Base-by-base conservation (phyloP, 2,329 filamentous ascomycete genomes). In the Fusarium acutatum region DNA sequence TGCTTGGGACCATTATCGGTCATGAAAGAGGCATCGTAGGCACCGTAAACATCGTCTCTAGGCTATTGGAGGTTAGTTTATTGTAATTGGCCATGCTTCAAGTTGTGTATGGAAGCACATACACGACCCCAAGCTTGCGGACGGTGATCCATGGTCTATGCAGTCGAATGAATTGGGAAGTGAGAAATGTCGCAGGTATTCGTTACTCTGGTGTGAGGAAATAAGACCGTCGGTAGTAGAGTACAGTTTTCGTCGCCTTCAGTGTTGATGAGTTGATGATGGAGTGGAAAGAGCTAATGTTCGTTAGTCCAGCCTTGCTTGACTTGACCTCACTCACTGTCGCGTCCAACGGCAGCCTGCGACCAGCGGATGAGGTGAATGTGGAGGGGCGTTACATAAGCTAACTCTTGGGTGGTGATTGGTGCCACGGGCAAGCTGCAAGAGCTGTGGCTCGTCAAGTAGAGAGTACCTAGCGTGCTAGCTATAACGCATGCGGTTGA, bases 21-120 rank as follows among this genome's bases (percentile, higher is more conserved):
- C 81, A 98, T 92, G 83, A 96, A 95, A 67, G 95, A 94, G 80
- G 88, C 86, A 85, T 98, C 94, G 85, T 99, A 99, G 79, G 93
- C 88, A 79, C 96, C 96, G 86, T 98, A 99, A 81, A 98, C 88
- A 84, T 99, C 96, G 85, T 99, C 94, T 89, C 96, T 93, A 81
- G 96, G 96, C 96, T 99, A 80, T 71, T 50, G 61, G 47, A 37
- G 18, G 53, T 74, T 44, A 71, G 68, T 49, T 57, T 26, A 37
- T 22, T 53, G 32, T 40, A n/a, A 52, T 28, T 46, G 46, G 56
- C 38, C n/a, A n/a, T n/a, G 32, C 17, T 34, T 30, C 37, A 56
- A 56, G 41, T 26, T 24, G 34, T 12, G 35, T 44, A n/a, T 64
- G 54, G 41, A 44, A 53, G 35, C 58, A 86, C 90, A 81, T 88